Evolutionary conservation across 495 filamentous ascomycete species (phyloP), one percentile per base, ranked within the genome.

Genomic region (Xylaria sp.): DNA sequence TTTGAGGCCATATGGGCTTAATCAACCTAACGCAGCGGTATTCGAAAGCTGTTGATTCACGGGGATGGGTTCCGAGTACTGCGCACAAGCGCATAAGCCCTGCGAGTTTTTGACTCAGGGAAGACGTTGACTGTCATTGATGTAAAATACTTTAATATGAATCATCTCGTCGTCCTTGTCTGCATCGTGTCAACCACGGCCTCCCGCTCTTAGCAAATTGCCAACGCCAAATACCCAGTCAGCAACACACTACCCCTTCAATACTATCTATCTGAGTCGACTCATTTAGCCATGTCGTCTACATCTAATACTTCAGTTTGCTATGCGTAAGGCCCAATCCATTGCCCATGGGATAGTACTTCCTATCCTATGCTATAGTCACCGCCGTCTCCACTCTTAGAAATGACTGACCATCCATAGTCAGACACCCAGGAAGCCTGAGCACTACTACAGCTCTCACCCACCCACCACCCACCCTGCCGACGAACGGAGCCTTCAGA

Each of bases 391-490:
- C 19, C 29, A 2, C 67, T 24, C 21, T 8, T 17, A 21, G 29
- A 7, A 3, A 1, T 46, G 15, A 31, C 55, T 37, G 19, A 61
- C 35, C 26, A 24, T 44, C 19, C 11, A 35, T n/a, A 70, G 68
- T 14, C 68, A 70, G 21, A 6, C 31, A 12, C 24, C 68, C 8
- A 21, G 17, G 21, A 61, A 53, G 6, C 46, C 68, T 14, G 58
- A 48, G 9, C 68, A 70, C 26, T 33, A 29, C 44, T 62, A 70
- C 44, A 63, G 31, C 44, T 61, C 68, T 21, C 57, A 70, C 31
- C 68, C 68, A 33, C 68, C 58, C 8, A 62, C 68, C 44, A 50
- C 57, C 24, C 68, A 70, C n/a, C 0, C 31, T 12, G 24, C 31
- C 58, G 44, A 63, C 44, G 43, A 61, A n/a, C 55, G 44, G 35